These are phyloP conservation scores for Sugiyamaella castrensis DNA, from an alignment of 1,139 yeast species.

Conservation along the genomic window DNA sequence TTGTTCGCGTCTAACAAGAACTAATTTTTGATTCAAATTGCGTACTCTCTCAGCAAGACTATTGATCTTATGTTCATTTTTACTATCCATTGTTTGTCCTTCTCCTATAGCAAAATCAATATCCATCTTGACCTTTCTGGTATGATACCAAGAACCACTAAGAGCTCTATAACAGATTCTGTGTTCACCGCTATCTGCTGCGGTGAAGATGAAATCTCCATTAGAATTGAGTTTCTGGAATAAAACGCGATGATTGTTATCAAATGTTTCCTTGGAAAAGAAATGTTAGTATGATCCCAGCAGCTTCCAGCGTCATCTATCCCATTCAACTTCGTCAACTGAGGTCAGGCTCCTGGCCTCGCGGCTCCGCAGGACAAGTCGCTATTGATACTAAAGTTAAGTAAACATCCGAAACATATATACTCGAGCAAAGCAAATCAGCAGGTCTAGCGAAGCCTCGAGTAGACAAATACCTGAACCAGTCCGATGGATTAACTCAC, in stretches of 20 bases:
- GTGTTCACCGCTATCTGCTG: constrained; percentile 72
- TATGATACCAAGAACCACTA: constrained; percentile 56
- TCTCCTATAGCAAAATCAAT: constrained; percentile 54
- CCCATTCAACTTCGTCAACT: background rate
- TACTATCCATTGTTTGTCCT: constrained; percentile 49
- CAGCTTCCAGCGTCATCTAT: too few species aligned
- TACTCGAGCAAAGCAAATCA: too few species aligned
- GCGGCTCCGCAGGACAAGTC: background rate
- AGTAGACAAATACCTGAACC: too few species aligned
- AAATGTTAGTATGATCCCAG: constrained; percentile 22
- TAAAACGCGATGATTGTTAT: constrained; percentile 63
- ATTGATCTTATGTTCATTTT: constrained; percentile 48
- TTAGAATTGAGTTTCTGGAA: constrained; percentile 57
- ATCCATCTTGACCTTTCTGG: constrained; percentile 48
- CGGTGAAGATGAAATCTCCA: constrained; percentile 67
- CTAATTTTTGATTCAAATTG: constrained; percentile 52
- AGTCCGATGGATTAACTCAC: constrained; percentile 19
- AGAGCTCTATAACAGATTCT: constrained; percentile 66
- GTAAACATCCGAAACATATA: background rate
- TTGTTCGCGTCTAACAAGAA: constrained; percentile 62
- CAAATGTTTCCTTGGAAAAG: constrained; percentile 55
- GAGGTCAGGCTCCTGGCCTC: background rate
- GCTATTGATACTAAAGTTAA: too few species aligned
- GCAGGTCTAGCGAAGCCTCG: too few species aligned
- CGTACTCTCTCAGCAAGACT: constrained; percentile 53